Base-by-base conservation (phyloP, 202 grass and related monocot species). In the Saccharum hybrid region DNA sequence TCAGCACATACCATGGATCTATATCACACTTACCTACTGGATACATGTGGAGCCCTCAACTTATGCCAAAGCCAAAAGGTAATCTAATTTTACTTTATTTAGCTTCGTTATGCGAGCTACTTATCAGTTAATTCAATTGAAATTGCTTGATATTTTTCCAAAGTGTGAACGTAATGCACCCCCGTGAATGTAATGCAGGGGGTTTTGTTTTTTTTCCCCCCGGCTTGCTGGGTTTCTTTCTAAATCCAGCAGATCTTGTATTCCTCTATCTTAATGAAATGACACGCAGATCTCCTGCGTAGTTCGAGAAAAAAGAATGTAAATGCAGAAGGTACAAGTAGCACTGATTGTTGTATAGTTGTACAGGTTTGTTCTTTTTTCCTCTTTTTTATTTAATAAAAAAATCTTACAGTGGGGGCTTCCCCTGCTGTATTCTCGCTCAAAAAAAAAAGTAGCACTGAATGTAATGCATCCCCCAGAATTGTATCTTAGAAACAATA, bases 11-110 rank as follows among this genome's bases (percentile, higher is more conserved):
- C 45, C 96, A 90, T 88, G 96, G 96, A 85, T 98, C 96, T 84
- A 93, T 98, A 88, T 98, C 96, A 76, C 96, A 98, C 81, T 94
- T 98, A 85, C 96, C 96, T 86, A 98, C 89, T 77, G 92, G 91
- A 78, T 98, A 98, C 85, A 93, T 98, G 92, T 98, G 96, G 96
- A 98, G 96, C 76, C 89, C 92, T 63, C 89, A 90, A 52, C 90
- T 98, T 87, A 90, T 95, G 74, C 89, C 89, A 66, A 98, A 98
- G 75, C 92, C 96, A 85, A 89, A 84, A 78, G 96, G 96, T 95
- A 92, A 76, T 19, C 85, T 68, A 22, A 82, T 40, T 61, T 70
- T 69, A 83, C 19, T 90, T 79, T 57, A 57, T 74, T 88, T 37
- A 73, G 38, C 34, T 81, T 89, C 12, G 61, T 31, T 11, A 34